Percentiles rank a stretch among this genome's conserved stretches.
Conservation (phyloP, 2,329 filamentous ascomycete genomes). For the Diaporthe australafricana region DNA sequence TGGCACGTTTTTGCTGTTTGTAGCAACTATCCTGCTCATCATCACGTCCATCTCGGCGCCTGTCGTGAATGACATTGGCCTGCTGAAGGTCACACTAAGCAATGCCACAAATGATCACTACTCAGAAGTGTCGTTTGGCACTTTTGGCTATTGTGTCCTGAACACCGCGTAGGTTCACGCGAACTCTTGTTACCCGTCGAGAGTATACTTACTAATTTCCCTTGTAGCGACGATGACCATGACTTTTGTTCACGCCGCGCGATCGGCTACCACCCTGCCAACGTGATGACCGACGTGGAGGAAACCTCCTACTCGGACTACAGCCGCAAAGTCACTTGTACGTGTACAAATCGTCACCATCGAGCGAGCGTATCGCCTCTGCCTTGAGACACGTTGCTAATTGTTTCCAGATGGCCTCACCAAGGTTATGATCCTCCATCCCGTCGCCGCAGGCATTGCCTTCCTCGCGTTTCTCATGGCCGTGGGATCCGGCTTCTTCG, state of each 20-base stretch:
- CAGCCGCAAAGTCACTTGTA: conserved; percentile 53
- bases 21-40: conserved; percentile 66
- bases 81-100: conserved; percentile 64
- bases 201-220: conserved; percentile 2
- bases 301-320: conserved; percentile 54
- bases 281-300: conserved; percentile 54
- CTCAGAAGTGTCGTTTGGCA: conserved; percentile 62
- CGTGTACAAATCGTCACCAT: neutral
- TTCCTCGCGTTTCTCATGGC: conserved; percentile 70
- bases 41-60: conserved; percentile 70
- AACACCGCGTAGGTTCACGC: conserved; percentile 38
- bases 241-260: conserved; percentile 60
- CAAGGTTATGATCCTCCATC: conserved; percentile 71
- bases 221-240: conserved; percentile 41
- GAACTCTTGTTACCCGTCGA: neutral
- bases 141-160: conserved; percentile 68
- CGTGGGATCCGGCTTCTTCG: conserved; percentile 61
- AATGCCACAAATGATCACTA: conserved; percentile 49
- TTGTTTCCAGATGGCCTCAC: conserved; percentile 58
- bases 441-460: conserved; percentile 66
- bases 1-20: conserved; percentile 68
- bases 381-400: neutral
- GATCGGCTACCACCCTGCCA: conserved; percentile 68
- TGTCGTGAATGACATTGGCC: conserved; percentile 64
- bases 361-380: too few relatives aligned